These are phyloP conservation scores for Eucalyptus melliodora DNA, from an alignment of 345 rosid species.

Conservation along the genomic window DNA sequence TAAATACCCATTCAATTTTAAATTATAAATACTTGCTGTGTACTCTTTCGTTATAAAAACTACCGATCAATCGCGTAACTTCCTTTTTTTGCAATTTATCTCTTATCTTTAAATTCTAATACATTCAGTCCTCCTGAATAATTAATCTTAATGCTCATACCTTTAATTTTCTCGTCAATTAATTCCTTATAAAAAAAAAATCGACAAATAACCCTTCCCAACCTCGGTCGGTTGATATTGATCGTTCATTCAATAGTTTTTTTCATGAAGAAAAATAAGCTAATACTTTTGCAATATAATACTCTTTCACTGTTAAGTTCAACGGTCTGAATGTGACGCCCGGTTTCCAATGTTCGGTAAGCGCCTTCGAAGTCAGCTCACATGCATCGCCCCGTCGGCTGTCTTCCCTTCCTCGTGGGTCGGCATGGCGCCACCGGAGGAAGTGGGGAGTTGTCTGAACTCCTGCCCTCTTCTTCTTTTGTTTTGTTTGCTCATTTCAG, in stretches of 20 bases:
- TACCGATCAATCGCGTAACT: fast-evolving
- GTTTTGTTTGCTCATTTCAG: slow-evolving; percentile 9
- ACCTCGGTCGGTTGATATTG: neutral
- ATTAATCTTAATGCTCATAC: no score
- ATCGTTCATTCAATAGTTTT: neutral
- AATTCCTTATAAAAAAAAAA: no score
- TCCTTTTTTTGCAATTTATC: no score
- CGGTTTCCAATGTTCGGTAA: neutral
- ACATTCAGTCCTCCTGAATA: no score
- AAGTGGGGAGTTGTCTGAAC: neutral
- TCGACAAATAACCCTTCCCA: no score
- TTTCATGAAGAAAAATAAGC: neutral
- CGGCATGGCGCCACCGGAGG: neutral
- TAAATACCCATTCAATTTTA: no score
- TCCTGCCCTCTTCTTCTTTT: neutral
- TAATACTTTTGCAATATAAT: neutral
- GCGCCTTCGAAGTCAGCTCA: neutral
- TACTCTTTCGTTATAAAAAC: no score
- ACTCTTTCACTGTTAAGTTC: neutral
- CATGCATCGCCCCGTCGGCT: neutral
- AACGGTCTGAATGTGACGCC: neutral
- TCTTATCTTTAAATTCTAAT: no score
- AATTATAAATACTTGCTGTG: fast-evolving
- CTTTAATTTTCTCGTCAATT: no score
- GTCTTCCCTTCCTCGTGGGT: neutral